Conservation (phyloP, 164 flowering plant genomes). For the Aristolochia contorta region DNA sequence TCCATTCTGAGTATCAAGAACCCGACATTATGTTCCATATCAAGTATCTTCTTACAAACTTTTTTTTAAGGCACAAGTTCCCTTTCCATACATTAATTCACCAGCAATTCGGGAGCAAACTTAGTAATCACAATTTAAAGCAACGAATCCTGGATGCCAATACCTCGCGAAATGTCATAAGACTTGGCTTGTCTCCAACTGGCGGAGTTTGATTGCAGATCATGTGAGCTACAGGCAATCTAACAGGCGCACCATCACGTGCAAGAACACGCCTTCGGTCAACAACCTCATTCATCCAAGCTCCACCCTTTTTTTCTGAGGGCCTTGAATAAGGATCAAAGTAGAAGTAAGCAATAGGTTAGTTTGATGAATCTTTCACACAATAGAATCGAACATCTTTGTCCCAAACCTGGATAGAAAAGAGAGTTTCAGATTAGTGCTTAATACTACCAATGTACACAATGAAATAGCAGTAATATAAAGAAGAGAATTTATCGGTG, state of each 20-base stretch:
- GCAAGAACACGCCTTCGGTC: constrained; percentile 72
- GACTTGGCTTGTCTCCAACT: constrained; percentile 87
- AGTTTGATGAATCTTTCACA: constrained; percentile 72
- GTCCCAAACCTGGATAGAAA: constrained; percentile 70
- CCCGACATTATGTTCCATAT: too few relatives aligned
- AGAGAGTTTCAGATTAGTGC: background rate
- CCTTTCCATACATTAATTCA: too few relatives aligned
- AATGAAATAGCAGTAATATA: constrained; percentile 5
- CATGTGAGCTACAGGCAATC: constrained; percentile 96
- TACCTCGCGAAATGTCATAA: constrained; percentile 99
- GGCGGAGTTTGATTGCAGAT: constrained; percentile 97
- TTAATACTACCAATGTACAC: background rate
- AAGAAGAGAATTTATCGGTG: too few relatives aligned
- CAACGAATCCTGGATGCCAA: background rate
- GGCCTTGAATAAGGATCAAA: constrained; percentile 98
- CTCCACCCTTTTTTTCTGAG: constrained; percentile 93
- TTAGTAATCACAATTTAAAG: too few relatives aligned
- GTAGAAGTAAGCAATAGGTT: constrained; percentile 85
- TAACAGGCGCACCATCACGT: constrained; percentile 51
- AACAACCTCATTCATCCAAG: constrained; percentile 99
- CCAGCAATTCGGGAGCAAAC: too few relatives aligned
- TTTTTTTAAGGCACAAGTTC: too few relatives aligned
- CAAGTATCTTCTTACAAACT: too few relatives aligned
- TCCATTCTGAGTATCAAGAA: too few relatives aligned
- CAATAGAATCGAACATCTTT: constrained; percentile 73